Evolutionary conservation across 257 asterid genomes (phyloP), one percentile per base, ranked within the genome.

Genomic region (Nicotiana otophora): DNA sequence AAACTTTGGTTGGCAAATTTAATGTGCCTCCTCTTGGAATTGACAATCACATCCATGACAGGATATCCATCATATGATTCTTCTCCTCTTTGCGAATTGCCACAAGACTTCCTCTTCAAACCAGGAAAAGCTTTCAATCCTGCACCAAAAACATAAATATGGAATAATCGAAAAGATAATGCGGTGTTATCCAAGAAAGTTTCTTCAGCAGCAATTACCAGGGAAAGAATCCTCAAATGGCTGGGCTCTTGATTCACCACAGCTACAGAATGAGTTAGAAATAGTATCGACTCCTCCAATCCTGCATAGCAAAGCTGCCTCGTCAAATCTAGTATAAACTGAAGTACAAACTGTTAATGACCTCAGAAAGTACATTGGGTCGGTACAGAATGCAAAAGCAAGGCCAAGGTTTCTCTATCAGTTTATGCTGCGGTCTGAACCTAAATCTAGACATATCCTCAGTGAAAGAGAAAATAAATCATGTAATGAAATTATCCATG

Each of bases 71-170:
- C 87, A 34, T 81, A 26, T 11, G 84, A 69, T 26, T 85, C 90
- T 20, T 61, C 80, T 63, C 80, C 89, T 80, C 77, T 84, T 67
- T 80, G 88, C 81, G 81, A n/a, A 82, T 88, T 81, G 54, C 80
- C 85, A n/a, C 81, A 66, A 53, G 69, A 85, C 89, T 90, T 91
- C 89, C 98, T 93, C 96, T 96, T 96, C 58, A 93, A 88, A 80
- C 98, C 95, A 6, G 96, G 92, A 33, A 85, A 77, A 19, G 42
- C 87, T 84, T 81, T 88, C 91, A 92, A 83, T 58, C 97, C 98
- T 94, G 92, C 51, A 26, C 39, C 53, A 70, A 26, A 17, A 85
- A 42, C 51, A 65, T 31, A 80, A 20, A 64, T 61, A 54, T 11
- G 63, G 19, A 51, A 51, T 7, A 26, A 26, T 51, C 53, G 7